These are phyloP conservation scores for Skeletonema potamos DNA, from an alignment of 108 stramenopile species.

Conservation along the genomic window DNA sequence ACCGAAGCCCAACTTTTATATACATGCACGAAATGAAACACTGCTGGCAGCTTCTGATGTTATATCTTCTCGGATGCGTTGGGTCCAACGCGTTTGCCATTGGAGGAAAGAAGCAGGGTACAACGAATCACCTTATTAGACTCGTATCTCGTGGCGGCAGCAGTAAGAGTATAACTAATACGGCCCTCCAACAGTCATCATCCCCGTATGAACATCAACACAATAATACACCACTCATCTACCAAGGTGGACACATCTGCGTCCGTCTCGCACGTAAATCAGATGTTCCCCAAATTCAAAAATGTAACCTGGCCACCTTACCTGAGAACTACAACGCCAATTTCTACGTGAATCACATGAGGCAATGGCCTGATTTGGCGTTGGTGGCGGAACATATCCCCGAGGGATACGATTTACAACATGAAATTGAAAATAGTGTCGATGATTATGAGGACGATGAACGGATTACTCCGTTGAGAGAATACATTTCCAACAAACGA, in stretches of 20 bases:
- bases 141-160: neutral
- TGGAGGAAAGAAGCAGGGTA: neutral
- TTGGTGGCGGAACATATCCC: slow-evolving; percentile 77
- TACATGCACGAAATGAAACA: neutral
- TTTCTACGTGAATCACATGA: slow-evolving; percentile 81
- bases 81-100: neutral
- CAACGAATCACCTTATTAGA: neutral
- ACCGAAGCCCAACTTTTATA: neutral
- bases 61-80: neutral
- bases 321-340: slow-evolving; percentile 90
- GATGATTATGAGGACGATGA: neutral
- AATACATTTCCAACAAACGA: neutral
- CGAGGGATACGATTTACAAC: slow-evolving; percentile 1
- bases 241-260: slow-evolving; percentile 46
- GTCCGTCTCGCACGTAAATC: slow-evolving; percentile 71
- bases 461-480: slow-evolving; percentile 14
- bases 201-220: neutral
- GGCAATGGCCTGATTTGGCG: slow-evolving; percentile 82
- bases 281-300: slow-evolving; percentile 75
- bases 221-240: neutral
- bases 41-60: neutral
- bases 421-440: neutral
- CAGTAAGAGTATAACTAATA: no score
- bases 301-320: slow-evolving; percentile 83
- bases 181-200: neutral